A percentile compares a stretch with the other conserved stretches of the same genome.
These are phyloP conservation scores for Gastrodia elata DNA, from an alignment of 106 monocot species.

Conservation along the genomic window DNA sequence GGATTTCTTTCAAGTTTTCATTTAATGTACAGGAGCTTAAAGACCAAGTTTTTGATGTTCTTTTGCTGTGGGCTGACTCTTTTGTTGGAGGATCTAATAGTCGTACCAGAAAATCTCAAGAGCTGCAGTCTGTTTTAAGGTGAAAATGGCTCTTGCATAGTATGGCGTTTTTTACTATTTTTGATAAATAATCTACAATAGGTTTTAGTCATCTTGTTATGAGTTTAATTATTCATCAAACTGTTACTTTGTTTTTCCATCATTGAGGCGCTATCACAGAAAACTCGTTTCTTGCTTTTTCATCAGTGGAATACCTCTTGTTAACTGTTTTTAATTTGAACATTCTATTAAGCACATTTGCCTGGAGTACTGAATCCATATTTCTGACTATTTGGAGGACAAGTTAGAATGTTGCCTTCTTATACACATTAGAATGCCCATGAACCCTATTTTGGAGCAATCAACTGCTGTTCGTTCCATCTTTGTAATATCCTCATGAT, in stretches of 20 bases:
- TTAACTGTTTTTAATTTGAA: neutral
- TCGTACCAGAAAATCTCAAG: constrained; percentile 37
- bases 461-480: neutral
- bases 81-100: constrained; percentile 56
- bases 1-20: neutral
- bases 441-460: neutral
- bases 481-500: neutral
- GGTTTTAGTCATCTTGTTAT: neutral
- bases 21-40: constrained; percentile 63
- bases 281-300: neutral
- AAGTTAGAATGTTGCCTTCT: neutral
- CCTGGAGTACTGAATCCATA: neutral
- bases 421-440: neutral
- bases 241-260: neutral
- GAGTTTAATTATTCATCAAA: neutral
- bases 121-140: constrained; percentile 65
- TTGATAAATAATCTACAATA: neutral
- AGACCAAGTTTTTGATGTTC: constrained; percentile 93
- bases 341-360: neutral
- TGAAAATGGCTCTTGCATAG: constrained; percentile 13
- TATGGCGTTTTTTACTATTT: neutral
- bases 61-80: constrained; percentile 76
- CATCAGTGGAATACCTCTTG: no score
- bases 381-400: neutral
- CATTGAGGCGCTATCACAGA: neutral